Base-by-base conservation (phyloP, 2,329 filamentous ascomycete genomes). In the Fusarium illudens region DNA sequence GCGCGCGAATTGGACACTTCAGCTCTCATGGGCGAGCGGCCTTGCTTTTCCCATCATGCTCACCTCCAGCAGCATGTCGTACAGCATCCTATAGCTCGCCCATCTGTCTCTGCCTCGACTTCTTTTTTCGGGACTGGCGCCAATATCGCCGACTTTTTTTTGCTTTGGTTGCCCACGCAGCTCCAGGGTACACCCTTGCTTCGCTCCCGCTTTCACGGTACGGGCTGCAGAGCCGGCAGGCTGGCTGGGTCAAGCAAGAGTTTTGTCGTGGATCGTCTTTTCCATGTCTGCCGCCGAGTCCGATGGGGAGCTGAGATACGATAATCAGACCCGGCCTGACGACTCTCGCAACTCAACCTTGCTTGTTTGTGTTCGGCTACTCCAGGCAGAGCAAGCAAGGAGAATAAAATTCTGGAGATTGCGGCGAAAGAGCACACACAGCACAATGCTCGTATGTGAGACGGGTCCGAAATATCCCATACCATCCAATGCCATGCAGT, bases 141-240 rank as follows among this genome's bases (percentile, higher is more conserved):
- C 65, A 59, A 52, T 46, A 30, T 58, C 25, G 37, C 27, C 42
- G 46, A 44, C 29, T 51, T 29, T 33, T 29, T 33, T 37, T 55
- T 65, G 25, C 62, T 27, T 55, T 36, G 36, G 22, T 50, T 65
- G 64, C 30, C 51, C 62, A 62, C 54, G 42, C 49, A 34, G 44
- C 34, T 51, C 34, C 48, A 56, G 61, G 61, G 49, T 68, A 62
- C 64, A 36, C 58, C 49, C 64, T 54, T 71, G 67, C 6, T 56
- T 34, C 32, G 36, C 60, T 71, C 46, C 67, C 62, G 52, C 63
- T 53, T 56, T 60, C 55, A 56, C 60, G 56, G 67, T 57, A 60
- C 61, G 58, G 67, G 60, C 63, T 64, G 64, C 64, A 72, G 63
- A 30, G 19, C 9, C 30, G 34, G 67, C 50, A 65, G 56, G 62